Evolutionary conservation across 2,329 filamentous ascomycete species (phyloP).

Genomic region (Talaromyces sp.): DNA sequence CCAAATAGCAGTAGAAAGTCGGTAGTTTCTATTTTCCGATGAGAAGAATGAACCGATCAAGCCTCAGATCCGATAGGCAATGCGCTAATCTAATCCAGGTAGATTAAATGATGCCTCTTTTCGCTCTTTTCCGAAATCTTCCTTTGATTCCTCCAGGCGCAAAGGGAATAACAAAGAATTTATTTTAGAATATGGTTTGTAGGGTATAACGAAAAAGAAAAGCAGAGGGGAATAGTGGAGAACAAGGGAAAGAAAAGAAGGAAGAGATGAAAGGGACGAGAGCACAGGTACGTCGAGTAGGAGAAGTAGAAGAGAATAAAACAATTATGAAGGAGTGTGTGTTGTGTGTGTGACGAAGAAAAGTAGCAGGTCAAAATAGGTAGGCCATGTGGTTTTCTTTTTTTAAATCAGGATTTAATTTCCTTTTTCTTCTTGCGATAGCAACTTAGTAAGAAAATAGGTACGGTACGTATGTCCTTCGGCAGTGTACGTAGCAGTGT

Average conservation of each 20-base stretch:
- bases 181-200: slow-evolving; percentile 6
- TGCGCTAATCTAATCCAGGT: slow-evolving; percentile 6
- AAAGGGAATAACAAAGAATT: slow-evolving; percentile 7
- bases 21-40: slow-evolving; percentile 1
- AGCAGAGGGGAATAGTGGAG: not conserved
- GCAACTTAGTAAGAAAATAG: slow-evolving; percentile 1
- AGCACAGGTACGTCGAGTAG: slow-evolving; percentile 4
- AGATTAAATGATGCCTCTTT: not conserved
- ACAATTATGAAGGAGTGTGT: slow-evolving; percentile 1
- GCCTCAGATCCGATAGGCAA: not conserved
- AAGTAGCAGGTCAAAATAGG: slow-evolving; percentile 5
- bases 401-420: slow-evolving; percentile 1
- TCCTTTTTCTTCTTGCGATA: slow-evolving; percentile 7
- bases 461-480: slow-evolving; percentile 3
- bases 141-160: not conserved
- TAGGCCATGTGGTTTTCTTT: slow-evolving; percentile 15
- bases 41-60: not conserved
- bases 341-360: not conserved
- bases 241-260: not conserved
- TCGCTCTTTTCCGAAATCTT: not conserved
- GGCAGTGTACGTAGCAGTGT: slow-evolving; percentile 5
- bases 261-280: not conserved
- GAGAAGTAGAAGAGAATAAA: slow-evolving; percentile 4
- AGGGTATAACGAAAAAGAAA: not conserved
- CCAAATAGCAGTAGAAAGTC: not conserved